phyloP scores from a whole-genome alignment of 768 basidiomycete species.

The Baorangia bicolor region DNA sequence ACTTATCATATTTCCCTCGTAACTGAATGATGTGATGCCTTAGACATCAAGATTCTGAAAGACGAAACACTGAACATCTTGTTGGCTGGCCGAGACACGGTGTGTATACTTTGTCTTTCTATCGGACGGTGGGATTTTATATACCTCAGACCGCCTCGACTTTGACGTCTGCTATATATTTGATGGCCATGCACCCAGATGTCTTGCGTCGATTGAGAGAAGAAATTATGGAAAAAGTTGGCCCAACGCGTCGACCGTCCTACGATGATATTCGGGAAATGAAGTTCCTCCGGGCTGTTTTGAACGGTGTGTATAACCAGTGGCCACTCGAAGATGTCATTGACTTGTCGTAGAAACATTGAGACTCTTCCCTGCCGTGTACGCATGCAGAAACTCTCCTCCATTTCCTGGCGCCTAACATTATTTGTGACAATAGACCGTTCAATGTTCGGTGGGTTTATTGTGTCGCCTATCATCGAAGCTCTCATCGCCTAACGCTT shows the following conservation, averaged over 20 bases:
- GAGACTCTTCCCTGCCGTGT: constrained; percentile 35
- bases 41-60: constrained; percentile 35
- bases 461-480: not conserved
- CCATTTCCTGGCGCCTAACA: not conserved
- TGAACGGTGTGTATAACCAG: constrained; percentile 37
- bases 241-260: constrained; percentile 34
- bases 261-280: constrained; percentile 43
- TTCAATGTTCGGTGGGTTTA: constrained; percentile 32
- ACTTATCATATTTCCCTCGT: not conserved
- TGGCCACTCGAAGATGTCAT: not conserved
- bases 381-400: constrained; percentile 1
- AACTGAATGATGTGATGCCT: not conserved
- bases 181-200: constrained; percentile 45
- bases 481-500: not conserved
- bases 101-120: constrained; percentile 12
- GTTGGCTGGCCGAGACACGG: constrained; percentile 46
- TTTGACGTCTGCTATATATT: constrained; percentile 45
- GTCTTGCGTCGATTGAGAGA: constrained; percentile 40
- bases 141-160: constrained; percentile 41
- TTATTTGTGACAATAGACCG: constrained; percentile 22
- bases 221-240: constrained; percentile 42
- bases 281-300: constrained; percentile 44
- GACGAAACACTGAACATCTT: constrained; percentile 45
- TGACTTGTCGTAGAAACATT: constrained; percentile 27
- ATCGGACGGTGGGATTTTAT: not conserved